Evolutionary conservation across 176 grass and related monocot genomes (phyloP).

Genomic region (Cenchrus americanus): DNA sequence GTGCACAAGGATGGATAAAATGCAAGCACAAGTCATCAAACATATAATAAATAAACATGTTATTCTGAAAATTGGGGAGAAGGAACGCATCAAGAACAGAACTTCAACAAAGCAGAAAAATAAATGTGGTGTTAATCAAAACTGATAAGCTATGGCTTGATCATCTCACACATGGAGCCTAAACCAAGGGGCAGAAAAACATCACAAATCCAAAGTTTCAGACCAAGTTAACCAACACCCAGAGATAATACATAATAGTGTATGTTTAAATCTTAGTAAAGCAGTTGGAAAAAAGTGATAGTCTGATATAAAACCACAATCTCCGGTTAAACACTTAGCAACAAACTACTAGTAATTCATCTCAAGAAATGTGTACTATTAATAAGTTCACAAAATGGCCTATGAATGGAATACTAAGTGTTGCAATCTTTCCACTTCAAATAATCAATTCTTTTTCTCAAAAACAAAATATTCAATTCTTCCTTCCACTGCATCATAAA

Average conservation of each 20-base stretch:
- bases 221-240: neutral
- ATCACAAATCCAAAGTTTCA: neutral
- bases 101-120: constrained; percentile 9
- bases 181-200: neutral
- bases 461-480: neutral
- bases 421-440: neutral
- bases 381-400: neutral
- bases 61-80: constrained; percentile 16
- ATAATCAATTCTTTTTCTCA: neutral
- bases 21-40: neutral
- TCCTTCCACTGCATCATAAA: neutral
- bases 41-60: neutral
- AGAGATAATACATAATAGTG: neutral
- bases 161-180: neutral
- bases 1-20: neutral
- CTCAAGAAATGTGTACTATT: neutral
- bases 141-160: neutral
- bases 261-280: neutral
- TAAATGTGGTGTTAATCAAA: neutral
- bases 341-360: neutral
- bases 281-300: neutral
- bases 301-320: neutral
- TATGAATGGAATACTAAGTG: constrained; percentile 14
- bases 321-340: constrained; percentile 12
- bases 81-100: neutral